phyloP scores from a whole-genome alignment of 1,139 yeast species.

The Geotrichum reessii region DNA sequence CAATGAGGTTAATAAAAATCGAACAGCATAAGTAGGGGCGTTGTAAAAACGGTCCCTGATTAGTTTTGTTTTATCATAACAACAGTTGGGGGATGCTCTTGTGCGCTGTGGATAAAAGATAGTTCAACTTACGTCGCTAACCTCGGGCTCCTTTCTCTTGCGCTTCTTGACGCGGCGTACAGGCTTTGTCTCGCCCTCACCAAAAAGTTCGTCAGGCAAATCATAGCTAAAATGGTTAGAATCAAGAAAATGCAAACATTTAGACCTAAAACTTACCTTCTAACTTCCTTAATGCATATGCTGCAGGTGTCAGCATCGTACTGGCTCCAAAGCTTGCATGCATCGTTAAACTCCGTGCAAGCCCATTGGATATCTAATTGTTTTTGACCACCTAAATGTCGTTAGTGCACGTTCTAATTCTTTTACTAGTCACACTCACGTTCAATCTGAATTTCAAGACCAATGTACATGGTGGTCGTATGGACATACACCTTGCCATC shows the following conservation, averaged over 20 bases:
- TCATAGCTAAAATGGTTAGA: constrained; percentile 44
- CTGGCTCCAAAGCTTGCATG: constrained; percentile 68
- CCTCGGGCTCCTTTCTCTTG: constrained; percentile 38
- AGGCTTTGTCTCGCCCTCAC: constrained; percentile 73
- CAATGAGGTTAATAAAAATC: not conserved
- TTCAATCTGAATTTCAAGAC: constrained; percentile 59
- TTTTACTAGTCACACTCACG: constrained; percentile 25
- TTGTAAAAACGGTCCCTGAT: not conserved
- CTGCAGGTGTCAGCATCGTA: constrained; percentile 58
- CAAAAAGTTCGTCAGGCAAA: constrained; percentile 78
- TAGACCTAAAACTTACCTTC: constrained; percentile 37
- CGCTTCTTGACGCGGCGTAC: constrained; percentile 45
- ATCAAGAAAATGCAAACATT: not conserved
- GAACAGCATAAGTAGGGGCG: not conserved
- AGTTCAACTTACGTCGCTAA: constrained; percentile 1
- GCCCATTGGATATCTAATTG: constrained; percentile 86
- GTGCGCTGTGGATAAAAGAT: not conserved
- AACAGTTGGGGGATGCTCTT: not conserved
- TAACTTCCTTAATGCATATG: constrained; percentile 67
- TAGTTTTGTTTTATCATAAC: not conserved
- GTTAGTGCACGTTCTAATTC: not conserved
- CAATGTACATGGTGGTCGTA: constrained; percentile 73
- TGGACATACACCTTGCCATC: constrained; percentile 42
- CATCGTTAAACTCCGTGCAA: constrained; percentile 76
- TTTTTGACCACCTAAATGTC: constrained; percentile 29